Evolutionary conservation across 306 rosid genomes (phyloP).

Genomic region (Psophocarpus tetragonolobus): DNA sequence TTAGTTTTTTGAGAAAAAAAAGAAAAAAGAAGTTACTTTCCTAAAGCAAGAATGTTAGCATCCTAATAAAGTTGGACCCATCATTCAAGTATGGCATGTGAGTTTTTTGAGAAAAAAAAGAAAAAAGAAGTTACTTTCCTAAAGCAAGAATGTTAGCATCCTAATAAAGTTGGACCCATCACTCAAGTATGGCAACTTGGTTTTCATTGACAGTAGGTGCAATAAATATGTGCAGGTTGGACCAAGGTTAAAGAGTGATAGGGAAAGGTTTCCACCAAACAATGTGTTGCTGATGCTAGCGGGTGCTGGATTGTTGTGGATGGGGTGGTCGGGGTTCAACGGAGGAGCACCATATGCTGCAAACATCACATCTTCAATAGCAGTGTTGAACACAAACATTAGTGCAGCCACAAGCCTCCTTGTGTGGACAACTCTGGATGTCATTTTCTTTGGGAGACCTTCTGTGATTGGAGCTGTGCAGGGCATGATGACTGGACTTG

Average conservation of each 20-base stretch:
- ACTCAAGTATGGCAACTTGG: not conserved
- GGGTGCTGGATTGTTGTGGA: slow-evolving; percentile 85
- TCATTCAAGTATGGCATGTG: not conserved
- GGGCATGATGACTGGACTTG: slow-evolving; percentile 99
- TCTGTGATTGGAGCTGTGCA: slow-evolving; percentile 97
- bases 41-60: not conserved
- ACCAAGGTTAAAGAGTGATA: slow-evolving; percentile 79
- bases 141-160: not conserved
- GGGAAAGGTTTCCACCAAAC: slow-evolving; percentile 93
- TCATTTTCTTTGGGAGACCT: slow-evolving; percentile 77
- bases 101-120: not conserved
- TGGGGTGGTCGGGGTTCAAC: slow-evolving; percentile 98
- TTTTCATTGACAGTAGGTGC: not conserved
- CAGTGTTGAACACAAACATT: slow-evolving; percentile 79
- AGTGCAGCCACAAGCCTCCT: slow-evolving; percentile 89
- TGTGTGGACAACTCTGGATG: slow-evolving; percentile 80
- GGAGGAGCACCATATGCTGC: slow-evolving; percentile 94
- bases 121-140: not conserved
- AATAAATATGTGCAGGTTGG: slow-evolving; percentile 60
- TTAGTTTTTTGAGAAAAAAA: not conserved
- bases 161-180: too few relatives aligned
- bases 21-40: not conserved
- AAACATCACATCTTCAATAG: slow-evolving; percentile 61
- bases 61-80: too few relatives aligned
- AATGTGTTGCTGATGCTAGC: slow-evolving; percentile 82